Base-by-base conservation (phyloP, 2,329 filamentous ascomycete species). In the Chalaropsis ovoidea region DNA sequence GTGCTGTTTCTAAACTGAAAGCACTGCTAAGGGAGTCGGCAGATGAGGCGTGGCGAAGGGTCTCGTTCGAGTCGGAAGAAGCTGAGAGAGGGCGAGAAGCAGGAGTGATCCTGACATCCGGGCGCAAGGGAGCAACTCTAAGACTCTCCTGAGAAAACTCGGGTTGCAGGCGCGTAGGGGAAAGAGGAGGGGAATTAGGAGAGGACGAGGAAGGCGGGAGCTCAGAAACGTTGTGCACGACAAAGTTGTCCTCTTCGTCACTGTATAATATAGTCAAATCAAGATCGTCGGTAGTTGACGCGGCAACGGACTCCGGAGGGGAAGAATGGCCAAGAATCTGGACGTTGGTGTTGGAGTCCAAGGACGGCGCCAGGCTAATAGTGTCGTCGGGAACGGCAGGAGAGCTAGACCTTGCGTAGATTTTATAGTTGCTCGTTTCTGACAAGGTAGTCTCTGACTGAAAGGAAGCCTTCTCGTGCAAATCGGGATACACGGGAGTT, bases 71-170 rank as follows among this genome's bases (percentile, higher is more conserved):
- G 81, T 67, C 66, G 8, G 66, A 65, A 39, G 62, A 67, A 2
- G 63, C 58, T 15, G 66, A 67, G 11, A 65, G 61, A 31, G 66
- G 66, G 43, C 66, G 66, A 15, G 66, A 65, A 2, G 63, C 66
- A 41, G 63, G 58, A 42, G 66, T 63, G 41, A 63, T 39, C 11
- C 19, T 52, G 61, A 73, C 78, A 64, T 73, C 73, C 8, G 81
- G 78, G 58, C 77, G 76, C 19, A 86, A 73, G 0, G 84, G 83
- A 8, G 81, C 76, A 15, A 86, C 81, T 13, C 82, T 70, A 39
- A 86, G 75, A 68, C 83, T 86, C 70, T 86, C 84, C 68, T 82
- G 82, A 0, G 84, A 86, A 71, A 81, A 86, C 65, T 79, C 77
- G 22, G 75, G 74, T 5, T 75, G 76, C 1, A 67, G 63, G 17